Percentiles rank a stretch among this genome's conserved stretches.
Evolutionary conservation across 2,329 filamentous ascomycete species (phyloP).

Genomic region (Colletotrichum sp.): DNA sequence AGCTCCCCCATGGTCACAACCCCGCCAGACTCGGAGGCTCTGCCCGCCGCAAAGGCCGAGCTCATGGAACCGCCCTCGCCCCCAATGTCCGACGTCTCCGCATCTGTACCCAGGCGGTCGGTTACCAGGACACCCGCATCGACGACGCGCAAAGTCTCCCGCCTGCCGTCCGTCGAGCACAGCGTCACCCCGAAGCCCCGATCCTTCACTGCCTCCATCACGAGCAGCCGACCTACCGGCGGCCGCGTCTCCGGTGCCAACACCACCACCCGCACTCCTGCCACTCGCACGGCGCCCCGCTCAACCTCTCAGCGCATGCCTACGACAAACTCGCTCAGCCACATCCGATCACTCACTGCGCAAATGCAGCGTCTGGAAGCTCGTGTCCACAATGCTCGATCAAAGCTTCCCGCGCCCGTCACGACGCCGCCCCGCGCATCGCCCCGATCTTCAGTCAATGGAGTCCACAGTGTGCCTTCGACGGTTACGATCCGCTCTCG

Average conservation of each 20-base stretch:
- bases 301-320: conserved; percentile 56
- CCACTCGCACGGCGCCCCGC: conserved; percentile 55
- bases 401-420: conserved; percentile 84
- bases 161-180: conserved; percentile 26
- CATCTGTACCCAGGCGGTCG: conserved; percentile 25
- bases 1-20: conserved; percentile 92
- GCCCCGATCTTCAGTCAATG: conserved; percentile 61
- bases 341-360: conserved; percentile 91
- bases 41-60: conserved; percentile 52
- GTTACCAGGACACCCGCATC: conserved; percentile 45
- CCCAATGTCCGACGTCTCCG: conserved; percentile 86
- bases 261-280: conserved; percentile 52
- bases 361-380: conserved; percentile 98
- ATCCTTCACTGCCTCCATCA: conserved; percentile 39
- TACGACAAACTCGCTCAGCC: conserved; percentile 77
- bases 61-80: conserved; percentile 89
- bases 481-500: conserved; percentile 70
- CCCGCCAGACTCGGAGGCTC: conserved; percentile 65
- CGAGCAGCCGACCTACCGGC: conserved; percentile 33
- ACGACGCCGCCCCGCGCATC: conserved; percentile 80
- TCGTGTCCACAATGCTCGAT: conserved; percentile 87
- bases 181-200: conserved; percentile 58
- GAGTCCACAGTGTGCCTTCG: conserved; percentile 51
- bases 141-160: conserved; percentile 54
- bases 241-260: conserved; percentile 48